phyloP scores from a whole-genome alignment of 139 green algal genomes.

The Auxenochlorella pyrenoidosa region DNA sequence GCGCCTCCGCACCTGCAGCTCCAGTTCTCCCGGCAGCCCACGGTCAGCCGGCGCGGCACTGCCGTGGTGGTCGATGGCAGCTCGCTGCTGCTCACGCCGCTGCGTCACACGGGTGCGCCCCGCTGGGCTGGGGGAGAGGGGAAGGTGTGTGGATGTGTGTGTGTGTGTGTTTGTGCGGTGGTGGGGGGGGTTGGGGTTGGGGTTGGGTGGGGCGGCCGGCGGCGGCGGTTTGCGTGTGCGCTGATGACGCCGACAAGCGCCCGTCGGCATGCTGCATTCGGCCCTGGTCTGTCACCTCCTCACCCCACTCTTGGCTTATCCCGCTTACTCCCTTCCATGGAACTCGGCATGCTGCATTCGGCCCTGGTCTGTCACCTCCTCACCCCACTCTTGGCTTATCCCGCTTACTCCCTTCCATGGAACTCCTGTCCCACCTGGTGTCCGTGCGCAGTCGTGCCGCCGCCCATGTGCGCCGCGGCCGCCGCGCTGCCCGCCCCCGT shows the following conservation, averaged over 20 bases:
- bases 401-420: not conserved
- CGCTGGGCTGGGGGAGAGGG: not conserved
- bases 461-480: constrained; percentile 79
- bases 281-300: no score
- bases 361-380: no score
- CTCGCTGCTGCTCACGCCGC: constrained; percentile 80
- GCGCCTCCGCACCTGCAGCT: not conserved
- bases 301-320: no score
- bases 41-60: constrained; percentile 70
- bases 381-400: no score
- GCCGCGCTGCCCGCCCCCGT: constrained; percentile 53
- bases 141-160: not conserved
- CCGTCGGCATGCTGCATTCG: not conserved
- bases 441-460: constrained; percentile 73
- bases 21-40: constrained; percentile 32
- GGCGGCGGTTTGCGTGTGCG: no score
- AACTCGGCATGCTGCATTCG: not conserved
- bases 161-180: not conserved
- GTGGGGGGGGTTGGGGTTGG: no score
- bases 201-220: no score
- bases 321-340: not conserved
- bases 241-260: not conserved
- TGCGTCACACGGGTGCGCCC: constrained; percentile 54
- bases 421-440: not conserved
- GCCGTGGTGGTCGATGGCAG: constrained; percentile 88